Percentiles rank a stretch among this genome's conserved stretches.
Conservation (phyloP, 2,329 filamentous ascomycete species). For the Calonectria leucothoes region DNA sequence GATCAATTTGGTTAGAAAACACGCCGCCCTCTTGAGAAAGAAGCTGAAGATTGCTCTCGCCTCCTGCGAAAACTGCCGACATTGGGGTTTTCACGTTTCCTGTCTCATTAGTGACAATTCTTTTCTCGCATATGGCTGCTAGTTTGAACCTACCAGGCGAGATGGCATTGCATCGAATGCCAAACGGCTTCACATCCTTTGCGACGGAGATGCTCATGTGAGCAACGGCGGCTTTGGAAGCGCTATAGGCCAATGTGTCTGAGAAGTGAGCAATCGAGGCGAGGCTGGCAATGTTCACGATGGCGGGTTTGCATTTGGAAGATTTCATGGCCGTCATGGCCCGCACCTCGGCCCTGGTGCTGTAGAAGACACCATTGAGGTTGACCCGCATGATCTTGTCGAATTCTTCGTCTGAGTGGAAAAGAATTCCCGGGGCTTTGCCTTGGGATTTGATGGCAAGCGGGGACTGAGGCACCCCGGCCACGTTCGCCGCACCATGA, state of each 20-base stretch:
- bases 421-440: background rate
- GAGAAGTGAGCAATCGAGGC: background rate
- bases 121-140: fast-evolving
- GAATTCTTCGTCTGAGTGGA: background rate
- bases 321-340: background rate
- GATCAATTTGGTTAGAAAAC: background rate
- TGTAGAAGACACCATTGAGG: background rate
- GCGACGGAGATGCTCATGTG: background rate
- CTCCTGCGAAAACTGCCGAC: background rate
- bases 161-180: background rate
- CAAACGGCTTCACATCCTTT: background rate
- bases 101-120: background rate
- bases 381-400: background rate
- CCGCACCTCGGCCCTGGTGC: background rate
- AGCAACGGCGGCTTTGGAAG: background rate
- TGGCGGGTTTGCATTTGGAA: background rate
- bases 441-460: background rate
- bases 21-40: background rate
- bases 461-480: background rate
- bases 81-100: background rate
- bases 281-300: background rate
- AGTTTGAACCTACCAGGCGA: background rate
- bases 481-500: background rate
- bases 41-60: background rate
- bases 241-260: background rate